Evolutionary conservation across 306 rosid genomes (phyloP).

Genomic region (Malus asiatica): DNA sequence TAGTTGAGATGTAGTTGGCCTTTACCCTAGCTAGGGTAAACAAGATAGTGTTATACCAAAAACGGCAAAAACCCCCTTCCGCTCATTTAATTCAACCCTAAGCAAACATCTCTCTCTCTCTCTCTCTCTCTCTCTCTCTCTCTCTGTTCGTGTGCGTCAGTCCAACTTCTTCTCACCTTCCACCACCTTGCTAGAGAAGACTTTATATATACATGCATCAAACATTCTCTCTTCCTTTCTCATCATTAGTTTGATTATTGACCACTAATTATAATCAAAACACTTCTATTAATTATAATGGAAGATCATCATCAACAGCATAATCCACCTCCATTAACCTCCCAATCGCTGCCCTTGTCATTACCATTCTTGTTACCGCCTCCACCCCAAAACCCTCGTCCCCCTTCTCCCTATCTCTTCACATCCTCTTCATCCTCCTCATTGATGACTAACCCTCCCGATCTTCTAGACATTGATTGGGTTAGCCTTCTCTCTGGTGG

Average conservation of each 20-base stretch:
- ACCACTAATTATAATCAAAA: neutral
- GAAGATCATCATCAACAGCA: constrained; percentile 22
- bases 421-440: constrained; percentile 12
- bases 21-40: constrained; percentile 4
- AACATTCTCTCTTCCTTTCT: constrained; percentile 28
- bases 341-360: neutral
- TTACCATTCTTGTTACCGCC: constrained; percentile 12
- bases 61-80: neutral
- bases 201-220: constrained; percentile 26
- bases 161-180: constrained; percentile 64
- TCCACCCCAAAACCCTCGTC: constrained; percentile 17
- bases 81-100: neutral
- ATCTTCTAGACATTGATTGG: constrained; percentile 56
- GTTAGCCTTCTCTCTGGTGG: constrained; percentile 43
- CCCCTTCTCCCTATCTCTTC: constrained; percentile 28
- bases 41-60: neutral
- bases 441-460: constrained; percentile 5
- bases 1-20: constrained; percentile 36
- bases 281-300: constrained; percentile 23
- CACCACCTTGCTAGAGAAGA: constrained; percentile 22
- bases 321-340: constrained; percentile 11
- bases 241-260: neutral
- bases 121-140: neutral
- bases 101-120: constrained; percentile 4
- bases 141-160: constrained; percentile 14